Evolutionary conservation across 2,329 filamentous ascomycete genomes (phyloP).

Genomic region (Stemphylium beticola): DNA sequence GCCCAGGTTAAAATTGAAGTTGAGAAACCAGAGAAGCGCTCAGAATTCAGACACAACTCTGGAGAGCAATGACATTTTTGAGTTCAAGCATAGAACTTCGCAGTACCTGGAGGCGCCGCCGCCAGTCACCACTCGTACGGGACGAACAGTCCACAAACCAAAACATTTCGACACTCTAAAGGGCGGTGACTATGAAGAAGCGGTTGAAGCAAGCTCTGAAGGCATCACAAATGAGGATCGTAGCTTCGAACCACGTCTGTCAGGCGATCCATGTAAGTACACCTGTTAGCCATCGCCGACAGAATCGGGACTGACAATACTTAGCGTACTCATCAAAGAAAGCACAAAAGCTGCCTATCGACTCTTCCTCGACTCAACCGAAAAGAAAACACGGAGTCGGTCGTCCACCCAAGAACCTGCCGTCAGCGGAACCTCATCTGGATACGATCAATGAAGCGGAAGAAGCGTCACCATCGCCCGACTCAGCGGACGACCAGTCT

Average conservation of each 20-base stretch:
- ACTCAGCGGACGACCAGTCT: neutral
- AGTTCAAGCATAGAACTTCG: neutral
- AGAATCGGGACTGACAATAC: neutral
- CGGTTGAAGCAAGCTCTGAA: neutral
- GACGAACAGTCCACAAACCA: neutral
- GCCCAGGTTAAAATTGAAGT: neutral
- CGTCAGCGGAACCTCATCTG: neutral
- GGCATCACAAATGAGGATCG: neutral
- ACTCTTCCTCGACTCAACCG: neutral
- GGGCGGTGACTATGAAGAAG: slow-evolving; percentile 4
- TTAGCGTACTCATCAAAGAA: neutral
- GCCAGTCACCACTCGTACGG: slow-evolving; percentile 4
- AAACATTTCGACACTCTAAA: neutral
- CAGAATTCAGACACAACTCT: neutral
- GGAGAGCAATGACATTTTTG: neutral
- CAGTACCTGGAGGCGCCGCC: neutral
- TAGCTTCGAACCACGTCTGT: neutral
- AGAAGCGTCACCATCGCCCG: neutral
- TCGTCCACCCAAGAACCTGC: neutral
- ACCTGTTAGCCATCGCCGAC: neutral
- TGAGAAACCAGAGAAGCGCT: neutral
- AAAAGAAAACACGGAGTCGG: neutral
- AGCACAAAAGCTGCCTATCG: neutral
- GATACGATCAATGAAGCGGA: neutral
- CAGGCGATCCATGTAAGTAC: slow-evolving; percentile 1